Conservation (phyloP, 805 yeast species). For the Starmerella geochares region DNA sequence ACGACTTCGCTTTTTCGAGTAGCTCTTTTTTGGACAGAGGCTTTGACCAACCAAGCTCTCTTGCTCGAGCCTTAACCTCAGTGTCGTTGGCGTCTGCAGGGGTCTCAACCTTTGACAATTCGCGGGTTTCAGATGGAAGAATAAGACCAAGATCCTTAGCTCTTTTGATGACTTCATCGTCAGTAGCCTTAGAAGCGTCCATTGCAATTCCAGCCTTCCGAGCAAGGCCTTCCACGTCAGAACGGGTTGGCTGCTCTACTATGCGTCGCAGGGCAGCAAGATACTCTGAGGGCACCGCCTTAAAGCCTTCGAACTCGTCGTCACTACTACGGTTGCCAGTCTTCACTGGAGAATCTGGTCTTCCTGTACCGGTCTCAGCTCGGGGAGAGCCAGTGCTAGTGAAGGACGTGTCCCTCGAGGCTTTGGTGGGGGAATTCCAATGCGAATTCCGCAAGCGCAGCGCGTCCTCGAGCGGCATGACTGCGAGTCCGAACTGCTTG, state of each 20-base stretch:
- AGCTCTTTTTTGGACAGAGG: constrained; percentile 55
- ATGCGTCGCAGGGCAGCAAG: constrained; percentile 28
- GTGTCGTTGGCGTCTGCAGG: no score
- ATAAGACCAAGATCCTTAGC: constrained; percentile 17
- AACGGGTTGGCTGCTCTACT: constrained; percentile 29
- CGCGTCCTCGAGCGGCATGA: constrained; percentile 40
- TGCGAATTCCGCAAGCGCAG: constrained; percentile 25
- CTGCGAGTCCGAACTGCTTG: constrained; percentile 36
- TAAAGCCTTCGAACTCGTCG: constrained; percentile 18
- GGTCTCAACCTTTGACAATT: no score
- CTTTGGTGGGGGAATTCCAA: constrained; percentile 9
- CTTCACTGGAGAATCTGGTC: not conserved
- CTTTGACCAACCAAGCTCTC: constrained; percentile 28
- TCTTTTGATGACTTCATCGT: constrained; percentile 11
- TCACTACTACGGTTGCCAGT: not conserved
- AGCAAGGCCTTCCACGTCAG: constrained; percentile 27
- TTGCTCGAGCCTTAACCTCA: constrained; percentile 35
- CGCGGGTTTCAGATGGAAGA: constrained; percentile 10
- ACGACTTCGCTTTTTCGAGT: constrained; percentile 9
- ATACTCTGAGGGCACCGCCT: constrained; percentile 29
- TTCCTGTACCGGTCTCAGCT: not conserved
- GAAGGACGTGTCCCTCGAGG: not conserved
- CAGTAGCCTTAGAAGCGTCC: constrained; percentile 20
- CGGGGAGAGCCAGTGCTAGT: not conserved
- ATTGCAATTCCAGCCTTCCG: constrained; percentile 24